Evolutionary conservation across 805 yeast species (phyloP).

Genomic region (Kluyveromyces nonfermentans): DNA sequence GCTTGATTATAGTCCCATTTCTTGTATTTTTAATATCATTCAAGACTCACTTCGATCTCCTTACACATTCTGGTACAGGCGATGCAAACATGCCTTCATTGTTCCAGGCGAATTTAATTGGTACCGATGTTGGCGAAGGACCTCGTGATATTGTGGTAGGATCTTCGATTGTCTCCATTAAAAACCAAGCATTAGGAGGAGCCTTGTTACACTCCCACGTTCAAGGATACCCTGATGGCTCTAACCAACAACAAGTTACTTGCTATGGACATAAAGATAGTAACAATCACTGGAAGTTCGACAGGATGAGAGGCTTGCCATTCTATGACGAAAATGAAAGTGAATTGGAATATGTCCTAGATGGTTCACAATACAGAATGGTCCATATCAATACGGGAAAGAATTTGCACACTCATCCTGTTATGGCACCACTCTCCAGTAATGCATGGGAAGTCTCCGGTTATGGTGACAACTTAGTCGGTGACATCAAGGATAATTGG

Average conservation of each 20-base stretch:
- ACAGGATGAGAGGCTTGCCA: constrained; percentile 41
- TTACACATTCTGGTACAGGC: constrained; percentile 73
- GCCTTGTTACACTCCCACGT: constrained; percentile 80
- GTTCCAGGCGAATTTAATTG: constrained; percentile 69
- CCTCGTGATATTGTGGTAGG: constrained; percentile 68
- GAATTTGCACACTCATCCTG: constrained; percentile 73
- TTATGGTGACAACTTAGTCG: constrained; percentile 61
- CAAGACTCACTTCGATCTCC: constrained; percentile 66
- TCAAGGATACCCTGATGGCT: constrained; percentile 82
- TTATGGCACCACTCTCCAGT: constrained; percentile 65
- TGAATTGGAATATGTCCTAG: constrained; percentile 34
- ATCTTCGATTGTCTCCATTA: constrained; percentile 37
- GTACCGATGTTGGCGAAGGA: constrained; percentile 52
- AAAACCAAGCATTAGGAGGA: constrained; percentile 67
- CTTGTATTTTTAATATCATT: constrained; percentile 54
- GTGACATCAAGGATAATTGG: constrained; percentile 89
- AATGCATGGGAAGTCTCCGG: constrained; percentile 77
- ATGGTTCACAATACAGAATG: constrained; percentile 63
- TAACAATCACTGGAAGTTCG: constrained; percentile 75
- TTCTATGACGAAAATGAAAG: constrained; percentile 23
- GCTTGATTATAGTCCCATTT: constrained; percentile 57
- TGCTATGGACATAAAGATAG: constrained; percentile 83
- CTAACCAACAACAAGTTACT: constrained; percentile 89
- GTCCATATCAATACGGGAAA: constrained; percentile 62
- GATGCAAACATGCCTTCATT: constrained; percentile 70